Evolutionary conservation across 2,329 filamentous ascomycete genomes (phyloP), one percentile per base, ranked within the genome.

Genomic region (Xylaria sp.): DNA sequence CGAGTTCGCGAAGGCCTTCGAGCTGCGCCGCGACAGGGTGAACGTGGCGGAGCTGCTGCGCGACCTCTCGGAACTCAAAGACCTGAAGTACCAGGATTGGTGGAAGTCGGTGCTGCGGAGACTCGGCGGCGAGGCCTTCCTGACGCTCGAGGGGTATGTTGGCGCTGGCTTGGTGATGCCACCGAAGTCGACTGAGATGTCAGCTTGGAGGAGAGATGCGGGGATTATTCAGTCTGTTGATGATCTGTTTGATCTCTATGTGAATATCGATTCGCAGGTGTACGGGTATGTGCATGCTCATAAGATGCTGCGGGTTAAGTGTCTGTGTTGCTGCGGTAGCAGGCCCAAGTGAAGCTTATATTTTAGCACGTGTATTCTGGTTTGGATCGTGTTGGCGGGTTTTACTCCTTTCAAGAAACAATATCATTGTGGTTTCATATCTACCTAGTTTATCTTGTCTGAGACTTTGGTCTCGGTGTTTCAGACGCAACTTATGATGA

Each of bases 1-100:
- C 33, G 65, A 63, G 39, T 65, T 49, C 36, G 25, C 47, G 2
- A 65, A 55, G 15, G 58, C 62, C 3, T 65, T 65, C 49, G 61
- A 68, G 62, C 27, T 57, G 11, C 56, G 60, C 20, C 66, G 62
- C 36, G 22, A 50, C n/a, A 58, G 50, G 5, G 25, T 51, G 4
- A 25, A 68, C 31, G 38, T 62, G 6, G 29, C 53, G 0, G 53
- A 31, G n/a, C 39, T 65, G 1, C 17, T 60, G 9, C 31, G 10
- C 5, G 44, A 59, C 9, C n/a, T 65, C 1, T 27, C 38, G 20
- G n/a, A 39, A 36, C 15, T 61, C 17, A 1, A 25, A 0, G 1
- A 11, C 1, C 29, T 50, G 22, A 13, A 13, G 5, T 13, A 60
- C 22, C 2, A 47, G 25, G 17, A 33, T 1, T 59, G 49, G 58